These are phyloP conservation scores for Cryoendolithus antarcticus DNA, from an alignment of 2,329 filamentous ascomycete species.

Conservation along the genomic window DNA sequence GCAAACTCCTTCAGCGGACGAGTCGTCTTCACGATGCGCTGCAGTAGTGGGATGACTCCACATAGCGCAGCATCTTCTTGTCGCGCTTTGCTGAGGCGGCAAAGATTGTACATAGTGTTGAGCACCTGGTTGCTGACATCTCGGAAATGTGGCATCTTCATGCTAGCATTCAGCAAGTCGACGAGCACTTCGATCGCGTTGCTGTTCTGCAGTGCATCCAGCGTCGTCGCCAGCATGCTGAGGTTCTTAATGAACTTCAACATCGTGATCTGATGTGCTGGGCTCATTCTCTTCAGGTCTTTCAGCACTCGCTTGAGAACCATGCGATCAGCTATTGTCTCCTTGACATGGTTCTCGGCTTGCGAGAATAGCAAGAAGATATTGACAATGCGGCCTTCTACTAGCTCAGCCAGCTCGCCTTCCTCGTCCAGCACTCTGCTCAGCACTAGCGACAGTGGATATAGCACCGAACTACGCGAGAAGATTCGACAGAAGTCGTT, in stretches of 20 bases:
- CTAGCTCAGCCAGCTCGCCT: slow-evolving; percentile 68
- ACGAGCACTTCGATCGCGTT: slow-evolving; percentile 96
- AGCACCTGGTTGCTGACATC: slow-evolving; percentile 97
- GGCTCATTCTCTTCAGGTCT: slow-evolving; percentile 81
- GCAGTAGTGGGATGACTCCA: slow-evolving; percentile 82
- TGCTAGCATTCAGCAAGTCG: slow-evolving; percentile 69
- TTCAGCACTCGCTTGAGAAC: slow-evolving; percentile 89
- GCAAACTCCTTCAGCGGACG: slow-evolving; percentile 93
- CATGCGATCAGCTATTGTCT: slow-evolving; percentile 88
- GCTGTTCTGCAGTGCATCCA: slow-evolving; percentile 87
- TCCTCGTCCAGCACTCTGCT: slow-evolving; percentile 79
- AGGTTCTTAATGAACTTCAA: slow-evolving; percentile 99
- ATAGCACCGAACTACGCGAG: slow-evolving; percentile 73
- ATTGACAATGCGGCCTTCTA: slow-evolving; percentile 94
- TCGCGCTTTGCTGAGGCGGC: slow-evolving; percentile 85
- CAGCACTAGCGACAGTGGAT: slow-evolving; percentile 80
- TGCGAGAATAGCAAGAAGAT: slow-evolving; percentile 98
- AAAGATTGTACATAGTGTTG: slow-evolving; percentile 97
- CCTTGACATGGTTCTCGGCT: slow-evolving; percentile 97
- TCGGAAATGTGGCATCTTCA: slow-evolving; percentile 53
- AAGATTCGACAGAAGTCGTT: slow-evolving; percentile 98
- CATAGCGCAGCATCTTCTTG: slow-evolving; percentile 94
- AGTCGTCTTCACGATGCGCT: slow-evolving; percentile 87
- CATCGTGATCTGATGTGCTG: slow-evolving; percentile 92
- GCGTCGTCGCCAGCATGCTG: slow-evolving; percentile 89